A percentile compares a stretch with the other conserved stretches of the same genome.
phyloP scores from a whole-genome alignment of 176 grass and related monocot species.

The Phyllostachys edulis region DNA sequence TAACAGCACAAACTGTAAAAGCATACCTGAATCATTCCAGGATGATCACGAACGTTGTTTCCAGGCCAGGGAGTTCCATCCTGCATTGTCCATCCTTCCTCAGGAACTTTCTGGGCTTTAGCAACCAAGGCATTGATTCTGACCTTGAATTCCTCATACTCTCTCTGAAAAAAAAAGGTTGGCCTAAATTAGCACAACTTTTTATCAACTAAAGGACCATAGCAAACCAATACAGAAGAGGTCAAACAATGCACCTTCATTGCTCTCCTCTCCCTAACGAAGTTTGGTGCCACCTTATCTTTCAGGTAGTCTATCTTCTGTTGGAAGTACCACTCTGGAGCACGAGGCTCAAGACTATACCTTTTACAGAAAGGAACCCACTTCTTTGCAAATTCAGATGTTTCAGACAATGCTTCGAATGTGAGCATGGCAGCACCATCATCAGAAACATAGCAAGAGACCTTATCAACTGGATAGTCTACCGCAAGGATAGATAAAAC shows the following conservation, averaged over 20 bases:
- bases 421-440: constrained; percentile 97
- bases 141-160: constrained; percentile 92
- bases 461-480: constrained; percentile 83
- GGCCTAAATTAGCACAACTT: background rate
- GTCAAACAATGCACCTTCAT: constrained; percentile 63
- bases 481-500: constrained; percentile 88
- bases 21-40: constrained; percentile 93
- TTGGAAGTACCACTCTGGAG: constrained; percentile 89
- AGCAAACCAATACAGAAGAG: constrained; percentile 21
- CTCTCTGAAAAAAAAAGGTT: constrained; percentile 52
- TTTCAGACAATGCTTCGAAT: constrained; percentile 86
- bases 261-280: constrained; percentile 82
- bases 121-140: constrained; percentile 91
- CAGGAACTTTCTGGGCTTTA: constrained; percentile 87
- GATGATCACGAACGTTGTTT: constrained; percentile 90
- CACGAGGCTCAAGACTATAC: constrained; percentile 79
- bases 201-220: constrained; percentile 11
- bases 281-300: constrained; percentile 78
- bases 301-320: constrained; percentile 95
- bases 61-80: constrained; percentile 95
- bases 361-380: constrained; percentile 93
- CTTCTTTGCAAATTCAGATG: constrained; percentile 98
- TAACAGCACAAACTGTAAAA: background rate
- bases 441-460: constrained; percentile 98
- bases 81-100: constrained; percentile 99